These are phyloP conservation scores for Naganishia sp. DNA, from an alignment of 1,284 basidiomycete genomes.

Conservation along the genomic window DNA sequence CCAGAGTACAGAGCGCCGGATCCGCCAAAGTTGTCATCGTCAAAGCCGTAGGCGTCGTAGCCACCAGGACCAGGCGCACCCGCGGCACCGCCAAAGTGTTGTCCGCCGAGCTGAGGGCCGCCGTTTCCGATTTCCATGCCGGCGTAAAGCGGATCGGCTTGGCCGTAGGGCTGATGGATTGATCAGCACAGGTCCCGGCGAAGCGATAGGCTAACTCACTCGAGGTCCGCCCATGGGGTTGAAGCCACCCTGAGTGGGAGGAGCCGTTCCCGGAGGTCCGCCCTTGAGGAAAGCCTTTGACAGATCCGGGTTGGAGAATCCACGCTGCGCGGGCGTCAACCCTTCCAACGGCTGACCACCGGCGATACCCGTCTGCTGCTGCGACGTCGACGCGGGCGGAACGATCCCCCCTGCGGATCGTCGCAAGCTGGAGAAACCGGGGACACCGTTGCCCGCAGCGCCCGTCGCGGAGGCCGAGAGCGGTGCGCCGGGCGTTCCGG, in stretches of 20 bases:
- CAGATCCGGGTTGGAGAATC: constrained; percentile 55
- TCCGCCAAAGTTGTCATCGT: constrained; percentile 62
- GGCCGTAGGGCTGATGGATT: constrained; percentile 44
- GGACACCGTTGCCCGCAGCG: constrained; percentile 1
- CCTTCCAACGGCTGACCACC: constrained; percentile 40
- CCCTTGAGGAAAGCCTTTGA: constrained; percentile 67
- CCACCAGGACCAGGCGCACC: constrained; percentile 38
- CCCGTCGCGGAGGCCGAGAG: constrained; percentile 34
- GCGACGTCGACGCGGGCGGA: constrained; percentile 19
- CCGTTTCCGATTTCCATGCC: constrained; percentile 37
- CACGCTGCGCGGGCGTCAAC: constrained; percentile 48
- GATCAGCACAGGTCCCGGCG: constrained; percentile 35
- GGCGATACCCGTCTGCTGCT: constrained; percentile 26
- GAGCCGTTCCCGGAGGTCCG: constrained; percentile 61
- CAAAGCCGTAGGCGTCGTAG: constrained; percentile 69
- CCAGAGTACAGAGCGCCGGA: constrained; percentile 73
- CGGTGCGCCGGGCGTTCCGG: constrained; percentile 45
- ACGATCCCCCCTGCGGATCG: constrained; percentile 42
- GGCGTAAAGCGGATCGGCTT: constrained; percentile 49
- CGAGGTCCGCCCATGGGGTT: constrained; percentile 23
- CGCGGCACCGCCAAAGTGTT: constrained; percentile 36
- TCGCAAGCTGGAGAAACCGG: constrained; percentile 36
- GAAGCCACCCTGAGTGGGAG: constrained; percentile 40
- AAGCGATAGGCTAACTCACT: neutral
- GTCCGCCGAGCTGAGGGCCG: constrained; percentile 55